A percentile compares a stretch with the other conserved stretches of the same genome.
Conservation (phyloP, 176 grass and related monocot species). For the Bothriochloa decipiens region DNA sequence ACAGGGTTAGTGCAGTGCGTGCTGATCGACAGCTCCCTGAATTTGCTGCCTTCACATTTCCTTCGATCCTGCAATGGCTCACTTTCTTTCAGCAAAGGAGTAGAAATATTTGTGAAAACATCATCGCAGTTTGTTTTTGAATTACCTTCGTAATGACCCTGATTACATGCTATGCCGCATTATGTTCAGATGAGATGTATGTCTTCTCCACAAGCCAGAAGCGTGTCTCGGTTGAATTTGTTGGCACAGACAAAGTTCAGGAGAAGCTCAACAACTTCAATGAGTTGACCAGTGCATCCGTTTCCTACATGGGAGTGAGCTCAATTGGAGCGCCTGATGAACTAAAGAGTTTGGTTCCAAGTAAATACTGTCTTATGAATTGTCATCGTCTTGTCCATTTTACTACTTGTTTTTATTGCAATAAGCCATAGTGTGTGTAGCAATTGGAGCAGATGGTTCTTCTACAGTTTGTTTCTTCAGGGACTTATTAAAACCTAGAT, state of each 20-base stretch:
- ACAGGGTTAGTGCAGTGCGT: conserved; percentile 43
- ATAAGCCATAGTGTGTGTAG: neutral
- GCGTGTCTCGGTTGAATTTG: conserved; percentile 74
- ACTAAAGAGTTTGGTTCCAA: conserved; percentile 68
- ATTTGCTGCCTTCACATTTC: neutral
- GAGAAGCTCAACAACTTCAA: conserved; percentile 87
- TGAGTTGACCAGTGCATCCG: conserved; percentile 58
- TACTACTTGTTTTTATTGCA: neutral
- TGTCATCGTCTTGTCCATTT: conserved; percentile 8
- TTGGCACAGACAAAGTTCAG: conserved; percentile 82
- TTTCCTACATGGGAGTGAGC: conserved; percentile 88
- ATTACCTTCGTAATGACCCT: neutral
- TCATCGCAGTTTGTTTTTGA: neutral
- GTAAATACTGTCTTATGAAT: conserved; percentile 33
- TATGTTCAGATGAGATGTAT: conserved; percentile 89
- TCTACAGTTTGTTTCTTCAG: neutral
- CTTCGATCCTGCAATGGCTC: neutral
- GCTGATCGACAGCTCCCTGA: neutral
- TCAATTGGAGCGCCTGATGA: conserved; percentile 53
- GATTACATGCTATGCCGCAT: neutral
- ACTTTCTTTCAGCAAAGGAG: neutral
- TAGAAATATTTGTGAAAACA: neutral
- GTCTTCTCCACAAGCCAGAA: conserved; percentile 88
- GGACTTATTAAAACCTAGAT: neutral
- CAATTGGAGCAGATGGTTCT: neutral